Conservation (phyloP, 441 rosid genomes). For the Gossypium schwendimanii region DNA sequence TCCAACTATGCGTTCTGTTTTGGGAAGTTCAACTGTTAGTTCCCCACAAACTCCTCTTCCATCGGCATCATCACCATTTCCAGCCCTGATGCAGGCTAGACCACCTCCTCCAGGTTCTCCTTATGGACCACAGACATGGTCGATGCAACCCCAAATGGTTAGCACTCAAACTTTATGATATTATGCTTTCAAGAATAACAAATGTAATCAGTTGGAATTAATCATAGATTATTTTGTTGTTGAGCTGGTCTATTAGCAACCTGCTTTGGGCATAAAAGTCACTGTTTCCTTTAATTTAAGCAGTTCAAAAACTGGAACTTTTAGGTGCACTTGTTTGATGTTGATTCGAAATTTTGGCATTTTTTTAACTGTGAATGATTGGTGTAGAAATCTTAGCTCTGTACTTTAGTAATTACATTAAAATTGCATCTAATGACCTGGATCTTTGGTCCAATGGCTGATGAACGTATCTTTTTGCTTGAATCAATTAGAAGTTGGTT, state of each 20-base stretch:
- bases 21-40: slow-evolving; percentile 30
- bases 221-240: background rate
- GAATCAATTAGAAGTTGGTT: background rate
- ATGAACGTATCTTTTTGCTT: background rate
- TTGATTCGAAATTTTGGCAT: background rate
- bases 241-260: background rate
- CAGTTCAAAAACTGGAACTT: background rate
- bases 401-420: background rate
- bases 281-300: background rate
- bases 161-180: slow-evolving; percentile 8
- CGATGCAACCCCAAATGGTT: slow-evolving; percentile 46
- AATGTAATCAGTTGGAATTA: background rate
- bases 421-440: background rate
- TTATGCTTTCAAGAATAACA: background rate
- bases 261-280: background rate
- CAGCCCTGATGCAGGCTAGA: slow-evolving; percentile 37
- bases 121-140: slow-evolving; percentile 42
- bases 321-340: background rate
- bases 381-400: background rate
- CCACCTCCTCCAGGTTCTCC: slow-evolving; percentile 37
- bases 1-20: slow-evolving; percentile 32
- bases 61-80: slow-evolving; percentile 34
- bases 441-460: background rate
- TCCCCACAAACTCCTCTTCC: slow-evolving; percentile 30
- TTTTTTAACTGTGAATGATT: background rate